Percentiles rank a stretch among this genome's conserved stretches.
Conservation (phyloP, 1,284 basidiomycete genomes). For the Pascua sp. region DNA sequence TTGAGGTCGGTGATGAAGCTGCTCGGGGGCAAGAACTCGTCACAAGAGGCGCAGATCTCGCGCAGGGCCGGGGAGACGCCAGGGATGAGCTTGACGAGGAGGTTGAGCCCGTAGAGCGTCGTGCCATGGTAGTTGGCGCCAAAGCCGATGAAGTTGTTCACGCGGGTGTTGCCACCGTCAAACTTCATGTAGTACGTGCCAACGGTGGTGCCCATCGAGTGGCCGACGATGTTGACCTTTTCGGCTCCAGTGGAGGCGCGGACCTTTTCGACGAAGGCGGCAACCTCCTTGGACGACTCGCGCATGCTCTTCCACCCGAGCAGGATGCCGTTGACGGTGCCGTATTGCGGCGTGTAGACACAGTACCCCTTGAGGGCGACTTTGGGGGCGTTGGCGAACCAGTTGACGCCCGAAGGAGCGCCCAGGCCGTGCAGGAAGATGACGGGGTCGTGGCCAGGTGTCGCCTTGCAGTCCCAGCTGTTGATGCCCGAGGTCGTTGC, state of each 20-base stretch:
- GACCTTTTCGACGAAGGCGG: slow-evolving; percentile 5
- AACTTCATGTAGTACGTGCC: slow-evolving; percentile 12
- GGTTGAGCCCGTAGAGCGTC: slow-evolving; percentile 9
- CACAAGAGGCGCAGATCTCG: slow-evolving; percentile 3
- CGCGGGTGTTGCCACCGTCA: slow-evolving; percentile 3
- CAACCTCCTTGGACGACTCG: slow-evolving; percentile 4
- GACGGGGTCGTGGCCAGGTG: slow-evolving; percentile 4
- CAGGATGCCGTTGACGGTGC: slow-evolving; percentile 1
- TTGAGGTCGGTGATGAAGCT: slow-evolving; percentile 5
- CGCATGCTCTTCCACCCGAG: slow-evolving; percentile 9
- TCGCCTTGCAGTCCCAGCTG: slow-evolving; percentile 7
- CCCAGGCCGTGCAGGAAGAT: slow-evolving; percentile 11
- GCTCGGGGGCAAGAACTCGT: slow-evolving; percentile 5
- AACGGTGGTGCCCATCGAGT: slow-evolving; percentile 10
- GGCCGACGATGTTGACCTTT: slow-evolving; percentile 16
- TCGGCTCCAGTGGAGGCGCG: slow-evolving; percentile 3
- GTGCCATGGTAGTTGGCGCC: slow-evolving; percentile 12
- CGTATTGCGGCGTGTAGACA: slow-evolving; percentile 14
- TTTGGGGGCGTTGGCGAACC: neutral
- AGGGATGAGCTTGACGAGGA: slow-evolving; percentile 6
- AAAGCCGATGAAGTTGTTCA: slow-evolving; percentile 8
- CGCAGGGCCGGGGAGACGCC: neutral
- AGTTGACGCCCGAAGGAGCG: slow-evolving; percentile 8
- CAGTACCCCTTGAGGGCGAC: slow-evolving; percentile 8
- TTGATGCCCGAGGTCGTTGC: slow-evolving; percentile 1